A percentile compares a stretch with the other conserved stretches of the same genome.
Conservation (phyloP, 2,329 filamentous ascomycete genomes). For the Pyricularia grisea region DNA sequence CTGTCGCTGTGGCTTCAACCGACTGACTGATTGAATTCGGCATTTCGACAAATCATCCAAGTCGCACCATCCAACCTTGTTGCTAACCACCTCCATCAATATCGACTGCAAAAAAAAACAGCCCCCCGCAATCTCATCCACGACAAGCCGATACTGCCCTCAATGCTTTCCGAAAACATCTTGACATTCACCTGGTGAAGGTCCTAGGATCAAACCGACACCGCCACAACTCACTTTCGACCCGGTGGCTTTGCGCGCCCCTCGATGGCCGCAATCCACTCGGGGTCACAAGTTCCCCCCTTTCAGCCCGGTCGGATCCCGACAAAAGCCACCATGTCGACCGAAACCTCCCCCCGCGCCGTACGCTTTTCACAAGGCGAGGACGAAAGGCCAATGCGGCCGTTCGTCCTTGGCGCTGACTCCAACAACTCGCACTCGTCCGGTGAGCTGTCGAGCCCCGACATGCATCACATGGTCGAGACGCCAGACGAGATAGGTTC, state of each 20-base stretch:
- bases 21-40: not conserved
- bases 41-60: not conserved
- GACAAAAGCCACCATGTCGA: slow-evolving; percentile 18
- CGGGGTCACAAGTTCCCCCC: not conserved
- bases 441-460: slow-evolving; percentile 30
- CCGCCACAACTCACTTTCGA: not conserved
- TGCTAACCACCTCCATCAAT: not conserved
- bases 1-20: not conserved
- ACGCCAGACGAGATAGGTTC: slow-evolving; percentile 38
- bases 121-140: not conserved
- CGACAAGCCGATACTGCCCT: not conserved
- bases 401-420: slow-evolving; percentile 28
- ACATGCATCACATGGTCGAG: slow-evolving; percentile 35
- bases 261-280: not conserved
- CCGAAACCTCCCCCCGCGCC: slow-evolving; percentile 43
- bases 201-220: not conserved
- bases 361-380: slow-evolving; percentile 47
- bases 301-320: not conserved
- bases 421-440: slow-evolving; percentile 39
- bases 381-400: slow-evolving; percentile 26
- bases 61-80: not conserved
- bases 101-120: not conserved
- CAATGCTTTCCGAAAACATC: not conserved
- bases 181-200: not conserved
- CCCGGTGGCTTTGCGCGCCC: slow-evolving; percentile 1